Base-by-base conservation (phyloP, 2,329 filamentous ascomycete genomes). In the Colletotrichum sp. region DNA sequence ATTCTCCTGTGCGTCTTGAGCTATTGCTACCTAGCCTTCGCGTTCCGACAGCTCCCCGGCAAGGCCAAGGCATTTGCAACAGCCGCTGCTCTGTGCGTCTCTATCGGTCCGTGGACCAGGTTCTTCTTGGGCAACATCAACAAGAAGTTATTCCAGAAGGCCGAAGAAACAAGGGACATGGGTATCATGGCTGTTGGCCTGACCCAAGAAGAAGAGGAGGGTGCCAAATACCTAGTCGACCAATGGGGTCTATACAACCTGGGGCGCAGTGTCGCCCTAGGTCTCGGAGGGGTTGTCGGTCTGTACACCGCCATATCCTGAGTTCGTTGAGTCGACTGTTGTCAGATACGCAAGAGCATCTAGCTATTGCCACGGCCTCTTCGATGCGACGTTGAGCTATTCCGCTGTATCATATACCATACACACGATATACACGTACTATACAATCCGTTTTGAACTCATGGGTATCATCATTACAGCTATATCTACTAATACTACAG, bases 201-300 rank as follows among this genome's bases (percentile, higher is more conserved):
- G 7, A 85, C 83, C 6, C 79, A 84, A 34, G 80, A 79, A 32
- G 82, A 85, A 69, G 86, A 85, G 60, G 87, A 89, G 82, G 88
- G 84, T 1, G 85, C 85, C 9, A 89, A 90, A 81, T 85, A 83
- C 74, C 81, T 92, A 78, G 85, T 92, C 49, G 90, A 92, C 79
- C 84, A 83, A 74, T 93, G 91, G 91, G 90, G 85, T 5, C 83
- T 86, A 66, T 80, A 91, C 79, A 92, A 92, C 79, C 77, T 92
- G 44, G 86, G 82, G 8, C 80, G 89, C 21, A 83, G 84, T 3
- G 70, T 83, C 9, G 78, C 88, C 55, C 69, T 80, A 32, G 57
- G 73, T 39, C 77, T 78, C 30, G 78, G 76, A 59, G 79, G 80
- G 5, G 79, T 81, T 1, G 70, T 83, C 28, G 85, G 83, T n/a